Conservation (phyloP, 768 basidiomycete genomes). For the Lentinula boryana region DNA sequence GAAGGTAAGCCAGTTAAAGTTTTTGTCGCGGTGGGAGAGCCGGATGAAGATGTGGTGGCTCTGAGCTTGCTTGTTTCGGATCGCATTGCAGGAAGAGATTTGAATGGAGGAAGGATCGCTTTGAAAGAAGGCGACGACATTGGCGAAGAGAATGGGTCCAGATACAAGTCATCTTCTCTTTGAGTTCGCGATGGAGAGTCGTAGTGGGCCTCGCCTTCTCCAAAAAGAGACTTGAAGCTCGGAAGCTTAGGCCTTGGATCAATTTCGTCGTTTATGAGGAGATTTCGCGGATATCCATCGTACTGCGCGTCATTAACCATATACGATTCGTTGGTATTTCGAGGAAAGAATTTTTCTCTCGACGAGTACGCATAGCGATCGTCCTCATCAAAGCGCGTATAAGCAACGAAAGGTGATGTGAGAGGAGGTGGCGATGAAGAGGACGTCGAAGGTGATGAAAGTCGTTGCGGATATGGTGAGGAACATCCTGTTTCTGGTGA, state of each 20-base stretch:
- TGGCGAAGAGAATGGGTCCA: background rate
- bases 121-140: background rate
- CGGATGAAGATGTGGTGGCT: background rate
- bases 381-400: background rate
- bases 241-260: background rate
- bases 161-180: background rate
- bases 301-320: background rate
- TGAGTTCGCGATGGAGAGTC: background rate
- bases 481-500: background rate
- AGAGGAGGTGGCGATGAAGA: background rate
- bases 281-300: background rate
- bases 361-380: background rate
- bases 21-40: background rate
- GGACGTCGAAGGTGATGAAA: background rate
- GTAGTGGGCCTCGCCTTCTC: background rate
- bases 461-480: background rate
- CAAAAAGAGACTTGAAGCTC: background rate
- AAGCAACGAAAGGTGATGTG: background rate
- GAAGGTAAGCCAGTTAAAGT: background rate
- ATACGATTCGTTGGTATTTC: background rate
- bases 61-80: background rate
- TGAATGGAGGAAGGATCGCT: background rate
- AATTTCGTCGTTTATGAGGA: background rate
- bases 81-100: background rate
- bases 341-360: background rate